Conservation (phyloP, 768 basidiomycete genomes). For the Pleurotus djamor region DNA sequence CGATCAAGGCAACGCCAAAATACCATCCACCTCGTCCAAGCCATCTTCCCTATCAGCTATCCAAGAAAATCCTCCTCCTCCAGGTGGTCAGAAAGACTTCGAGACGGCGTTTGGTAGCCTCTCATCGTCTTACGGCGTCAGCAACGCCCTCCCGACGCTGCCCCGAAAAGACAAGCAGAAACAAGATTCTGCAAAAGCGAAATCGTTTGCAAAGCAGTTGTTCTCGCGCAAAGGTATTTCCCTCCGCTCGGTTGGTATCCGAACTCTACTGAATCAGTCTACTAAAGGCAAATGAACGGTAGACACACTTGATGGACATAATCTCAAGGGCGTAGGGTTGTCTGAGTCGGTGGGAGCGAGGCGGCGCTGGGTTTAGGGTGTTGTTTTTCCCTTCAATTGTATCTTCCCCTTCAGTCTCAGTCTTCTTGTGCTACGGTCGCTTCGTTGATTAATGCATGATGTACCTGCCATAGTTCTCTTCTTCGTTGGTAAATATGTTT, state of each 20-base stretch:
- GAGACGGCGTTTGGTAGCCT: constrained; percentile 6
- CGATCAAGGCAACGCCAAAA: neutral
- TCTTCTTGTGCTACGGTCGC: neutral
- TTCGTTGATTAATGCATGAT: neutral
- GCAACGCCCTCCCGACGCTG: neutral
- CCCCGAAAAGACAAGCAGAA: constrained; percentile 4
- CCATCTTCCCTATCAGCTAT: constrained; percentile 4
- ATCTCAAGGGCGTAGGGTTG: neutral
- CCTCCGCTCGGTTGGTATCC: neutral
- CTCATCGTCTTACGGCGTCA: constrained; percentile 2
- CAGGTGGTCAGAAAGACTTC: neutral
- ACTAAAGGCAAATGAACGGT: neutral
- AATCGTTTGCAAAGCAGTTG: neutral
- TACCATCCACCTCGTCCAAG: neutral
- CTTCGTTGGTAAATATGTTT: neutral
- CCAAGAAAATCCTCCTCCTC: neutral
- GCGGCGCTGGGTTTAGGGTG: neutral
- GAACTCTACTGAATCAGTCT: neutral
- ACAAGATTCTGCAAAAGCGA: neutral
- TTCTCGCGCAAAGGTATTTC: constrained; percentile 5
- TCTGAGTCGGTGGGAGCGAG: neutral
- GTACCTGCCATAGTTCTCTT: neutral
- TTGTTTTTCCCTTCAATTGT: neutral
- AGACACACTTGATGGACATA: neutral
- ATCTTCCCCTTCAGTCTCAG: neutral